A percentile compares a stretch with the other conserved stretches of the same genome.
These are phyloP conservation scores for Septoria linicola DNA, from an alignment of 2,329 filamentous ascomycete genomes.

Conservation along the genomic window DNA sequence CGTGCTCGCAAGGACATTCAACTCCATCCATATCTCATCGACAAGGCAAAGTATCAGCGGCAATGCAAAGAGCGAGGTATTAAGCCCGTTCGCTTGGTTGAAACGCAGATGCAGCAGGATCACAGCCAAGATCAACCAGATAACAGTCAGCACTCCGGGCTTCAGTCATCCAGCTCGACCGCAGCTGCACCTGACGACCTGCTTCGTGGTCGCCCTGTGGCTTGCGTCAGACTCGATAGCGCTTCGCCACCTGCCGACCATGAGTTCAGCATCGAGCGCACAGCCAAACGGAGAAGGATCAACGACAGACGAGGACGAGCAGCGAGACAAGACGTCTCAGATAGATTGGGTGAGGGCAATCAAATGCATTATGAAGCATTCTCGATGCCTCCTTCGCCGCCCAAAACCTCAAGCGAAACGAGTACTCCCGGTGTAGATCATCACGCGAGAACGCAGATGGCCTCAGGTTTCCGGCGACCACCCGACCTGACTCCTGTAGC, in stretches of 20 bases:
- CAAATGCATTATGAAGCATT: conserved; percentile 32
- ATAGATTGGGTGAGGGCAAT: neutral
- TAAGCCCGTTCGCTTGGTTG: conserved; percentile 42
- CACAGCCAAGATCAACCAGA: conserved; percentile 19
- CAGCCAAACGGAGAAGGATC: conserved; percentile 9
- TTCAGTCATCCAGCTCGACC: neutral
- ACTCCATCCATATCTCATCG: conserved; percentile 49
- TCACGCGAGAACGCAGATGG: conserved; percentile 1
- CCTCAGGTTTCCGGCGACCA: conserved; percentile 28
- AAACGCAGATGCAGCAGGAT: conserved; percentile 19
- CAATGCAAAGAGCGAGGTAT: conserved; percentile 46
- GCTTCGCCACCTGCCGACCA: neutral
- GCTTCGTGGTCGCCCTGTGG: neutral
- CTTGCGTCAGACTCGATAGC: conserved; percentile 1
- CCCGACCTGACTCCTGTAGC: conserved; percentile 27
- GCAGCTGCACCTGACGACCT: neutral
- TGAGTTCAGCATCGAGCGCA: neutral
- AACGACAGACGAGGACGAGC: neutral
- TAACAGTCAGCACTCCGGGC: conserved; percentile 9
- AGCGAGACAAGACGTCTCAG: conserved; percentile 5
- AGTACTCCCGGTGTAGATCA: conserved; percentile 6
- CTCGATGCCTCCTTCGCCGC: conserved; percentile 46
- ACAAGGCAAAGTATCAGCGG: conserved; percentile 46
- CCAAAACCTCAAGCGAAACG: conserved; percentile 29
- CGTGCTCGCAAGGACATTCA: conserved; percentile 50